A percentile compares a stretch with the other conserved stretches of the same genome.
These are phyloP conservation scores for Globisporangium abappressorium DNA, from an alignment of 352 stramenopile species.

Conservation along the genomic window DNA sequence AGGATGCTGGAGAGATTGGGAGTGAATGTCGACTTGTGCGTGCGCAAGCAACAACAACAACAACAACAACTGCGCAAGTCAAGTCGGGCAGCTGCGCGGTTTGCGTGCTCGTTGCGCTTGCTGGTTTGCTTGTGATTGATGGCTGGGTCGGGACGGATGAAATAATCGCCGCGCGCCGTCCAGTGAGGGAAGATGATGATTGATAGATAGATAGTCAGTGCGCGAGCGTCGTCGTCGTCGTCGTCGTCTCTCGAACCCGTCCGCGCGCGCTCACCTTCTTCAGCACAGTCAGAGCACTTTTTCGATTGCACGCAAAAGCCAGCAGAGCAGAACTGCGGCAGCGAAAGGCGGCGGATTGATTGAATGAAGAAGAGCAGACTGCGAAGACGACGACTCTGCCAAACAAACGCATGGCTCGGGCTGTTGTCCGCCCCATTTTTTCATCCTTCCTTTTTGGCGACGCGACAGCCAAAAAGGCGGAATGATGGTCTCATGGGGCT, in stretches of 20 bases:
- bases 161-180: constrained; percentile 9
- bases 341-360: neutral
- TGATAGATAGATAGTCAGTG: constrained; percentile 7
- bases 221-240: neutral
- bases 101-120: neutral
- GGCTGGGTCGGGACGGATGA: neutral
- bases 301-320: constrained; percentile 7
- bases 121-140: neutral
- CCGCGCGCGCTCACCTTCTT: neutral
- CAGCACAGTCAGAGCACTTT: constrained; percentile 4
- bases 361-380: constrained; percentile 6
- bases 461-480: neutral
- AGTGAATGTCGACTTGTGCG: constrained; percentile 11
- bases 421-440: constrained; percentile 5
- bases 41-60: neutral
- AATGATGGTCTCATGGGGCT: neutral
- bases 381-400: constrained; percentile 13
- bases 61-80: constrained; percentile 4
- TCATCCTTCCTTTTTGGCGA: neutral
- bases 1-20: constrained; percentile 2
- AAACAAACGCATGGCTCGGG: neutral
- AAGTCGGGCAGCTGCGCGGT: neutral
- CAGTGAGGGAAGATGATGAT: neutral
- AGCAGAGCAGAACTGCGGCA: neutral
- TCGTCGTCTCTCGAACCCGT: neutral